Evolutionary conservation across 2,329 filamentous ascomycete genomes (phyloP), one percentile per base, ranked within the genome.

Genomic region (Stemphylium beticola): DNA sequence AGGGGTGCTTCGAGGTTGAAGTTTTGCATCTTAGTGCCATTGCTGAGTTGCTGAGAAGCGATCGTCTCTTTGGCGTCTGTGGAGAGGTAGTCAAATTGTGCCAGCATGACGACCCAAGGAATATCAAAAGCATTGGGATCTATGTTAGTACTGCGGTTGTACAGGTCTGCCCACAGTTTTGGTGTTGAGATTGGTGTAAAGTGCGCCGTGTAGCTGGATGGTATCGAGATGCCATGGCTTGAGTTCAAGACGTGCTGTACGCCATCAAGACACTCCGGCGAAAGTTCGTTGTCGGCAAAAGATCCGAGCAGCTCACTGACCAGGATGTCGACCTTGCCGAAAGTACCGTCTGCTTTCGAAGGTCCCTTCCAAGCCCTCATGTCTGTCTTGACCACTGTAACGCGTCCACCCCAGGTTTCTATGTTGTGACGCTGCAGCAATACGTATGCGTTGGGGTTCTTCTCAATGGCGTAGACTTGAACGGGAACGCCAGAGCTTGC

Each of bases 351-450:
- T 37, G 79, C 77, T 15, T 83, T 69, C 0, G 85, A 72, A 1
- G 93, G 93, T 0, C 96, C 96, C 67, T 90, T 90, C 96, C 96
- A 99, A 55, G 89, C 89, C 43, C 95, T 88, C 95, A 99, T 99
- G 74, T 99, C 95, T 0, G 92, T 96, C 78, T 96, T 96, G 61
- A 98, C 88, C 29, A 99, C 85, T 1, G 88, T 93, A 17, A 97
- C 93, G 48, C 83, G 84, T 18, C 87, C 86, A 53, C 81, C 83
- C 95, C 95, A 99, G n/a, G 77, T 72, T 15, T 83, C 85, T 60
- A 88, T 82, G 69, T 98, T 98, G 71, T 96, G 92, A 20, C 91
- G 85, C 58, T 96, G 87, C 2, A 99, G 85, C 62, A 97, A 87
- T 6, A 99, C 93, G 72, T 93, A 98, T 0, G 95, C 95, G 70